Base-by-base conservation (phyloP, 345 rosid species). In the Cardamine chenopodiifolia region DNA sequence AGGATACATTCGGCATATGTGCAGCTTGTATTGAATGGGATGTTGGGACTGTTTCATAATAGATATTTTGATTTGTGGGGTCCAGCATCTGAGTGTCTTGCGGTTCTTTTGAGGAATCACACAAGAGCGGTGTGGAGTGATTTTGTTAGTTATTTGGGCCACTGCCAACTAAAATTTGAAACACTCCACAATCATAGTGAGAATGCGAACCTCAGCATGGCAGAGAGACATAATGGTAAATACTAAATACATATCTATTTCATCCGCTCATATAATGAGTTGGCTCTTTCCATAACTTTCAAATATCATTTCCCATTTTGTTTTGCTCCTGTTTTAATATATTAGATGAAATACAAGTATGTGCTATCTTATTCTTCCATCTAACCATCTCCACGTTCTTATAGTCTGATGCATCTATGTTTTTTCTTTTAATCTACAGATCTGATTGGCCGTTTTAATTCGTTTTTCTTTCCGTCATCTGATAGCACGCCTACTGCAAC, bases 31-130 rank as follows among this genome's bases (percentile, higher is more conserved):
- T 85, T 92, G 82, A 87, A 85, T 81, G 96, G 90, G 62, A 29
- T 90, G 62, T 74, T 90, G 66, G 99, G 97, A 69, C 75, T 92
- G 20, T 86, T 90, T 68, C 85, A 92, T 79, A 90, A 81, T 76
- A 83, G 90, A 65, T 90, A 87, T 74, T 82, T 82, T 78, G 72
- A 67, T 68, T 64, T 89, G 70, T 90, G 99, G 93, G 78, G 59
- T 73, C 85, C 88, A 48, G 88, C 87, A 53, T 81, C 90, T 20
- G 90, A 90, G 64, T 95, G 99, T 82, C 91, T 92, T 74, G 87
- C 82, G 15, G 80, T 85, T 78, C 81, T 92, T 37, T 32, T 92
- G 56, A 81, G 78, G 74, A 83, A 84, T 67, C 83, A 95, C 66
- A 54, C 54, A 40, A 72, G 60, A 60, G 84, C 76, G 32, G 82